Conservation (phyloP, 169 alveolate species). For the Eimeria falciformis region DNA sequence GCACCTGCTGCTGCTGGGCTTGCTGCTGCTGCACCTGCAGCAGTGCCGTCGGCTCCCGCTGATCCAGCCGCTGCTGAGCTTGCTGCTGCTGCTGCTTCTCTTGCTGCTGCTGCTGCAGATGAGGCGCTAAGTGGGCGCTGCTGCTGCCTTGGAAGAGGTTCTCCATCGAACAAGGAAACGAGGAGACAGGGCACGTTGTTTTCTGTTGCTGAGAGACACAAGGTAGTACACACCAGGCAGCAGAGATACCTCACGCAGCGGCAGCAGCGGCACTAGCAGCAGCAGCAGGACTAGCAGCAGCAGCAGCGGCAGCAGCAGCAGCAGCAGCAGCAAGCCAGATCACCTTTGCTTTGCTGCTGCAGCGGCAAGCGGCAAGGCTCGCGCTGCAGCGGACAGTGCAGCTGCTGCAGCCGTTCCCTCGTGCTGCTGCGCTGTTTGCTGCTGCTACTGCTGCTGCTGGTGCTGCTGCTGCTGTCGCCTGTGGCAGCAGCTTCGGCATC, state of each 20-base stretch:
- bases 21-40: background rate
- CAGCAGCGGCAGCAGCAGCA: slow-evolving; percentile 26
- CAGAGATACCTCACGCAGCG: background rate
- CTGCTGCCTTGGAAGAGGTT: background rate
- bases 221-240: too few relatives aligned
- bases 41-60: background rate
- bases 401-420: slow-evolving; percentile 14
- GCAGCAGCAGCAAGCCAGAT: background rate
- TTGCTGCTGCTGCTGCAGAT: slow-evolving; percentile 11
- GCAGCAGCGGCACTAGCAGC: background rate
- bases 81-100: background rate
- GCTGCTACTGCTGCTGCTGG: slow-evolving; percentile 16
- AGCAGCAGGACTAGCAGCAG: background rate
- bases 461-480: background rate
- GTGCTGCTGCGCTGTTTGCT: background rate
- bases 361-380: slow-evolving; percentile 48
- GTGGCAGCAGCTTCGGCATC: background rate
- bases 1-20: slow-evolving; percentile 3
- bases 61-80: background rate
- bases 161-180: background rate
- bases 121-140: too few relatives aligned
- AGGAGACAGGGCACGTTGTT: slow-evolving; percentile 39
- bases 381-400: slow-evolving; percentile 35
- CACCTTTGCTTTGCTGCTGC: slow-evolving; percentile 56
- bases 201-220: slow-evolving; percentile 24